Evolutionary conservation across 441 rosid species (phyloP).

Genomic region (Gossypium davidsonii): DNA sequence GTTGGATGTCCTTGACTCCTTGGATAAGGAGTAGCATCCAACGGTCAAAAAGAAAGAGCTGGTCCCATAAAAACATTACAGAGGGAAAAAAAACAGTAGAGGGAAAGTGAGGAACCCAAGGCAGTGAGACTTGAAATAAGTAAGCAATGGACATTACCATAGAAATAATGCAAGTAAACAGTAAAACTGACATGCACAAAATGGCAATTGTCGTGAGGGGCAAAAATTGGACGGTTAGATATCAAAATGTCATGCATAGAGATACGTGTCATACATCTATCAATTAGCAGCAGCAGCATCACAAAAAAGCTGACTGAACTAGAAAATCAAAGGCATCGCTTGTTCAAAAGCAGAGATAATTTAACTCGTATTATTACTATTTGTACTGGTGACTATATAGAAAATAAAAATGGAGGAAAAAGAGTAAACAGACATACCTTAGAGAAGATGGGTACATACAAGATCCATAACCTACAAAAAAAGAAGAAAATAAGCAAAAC

Average conservation of each 20-base stretch:
- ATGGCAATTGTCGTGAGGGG: neutral
- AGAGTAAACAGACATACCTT: slow-evolving; percentile 35
- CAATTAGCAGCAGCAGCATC: neutral
- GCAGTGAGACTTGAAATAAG: slow-evolving; percentile 2
- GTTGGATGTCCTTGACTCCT: neutral
- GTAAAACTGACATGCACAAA: neutral
- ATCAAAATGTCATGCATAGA: neutral
- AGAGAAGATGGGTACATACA: slow-evolving; percentile 76
- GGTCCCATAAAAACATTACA: neutral
- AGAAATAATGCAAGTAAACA: neutral
- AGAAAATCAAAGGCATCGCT: neutral
- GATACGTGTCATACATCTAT: neutral
- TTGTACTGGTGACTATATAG: neutral
- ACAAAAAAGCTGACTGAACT: neutral
- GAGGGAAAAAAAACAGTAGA: neutral
- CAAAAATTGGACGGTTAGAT: neutral
- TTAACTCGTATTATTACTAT: neutral
- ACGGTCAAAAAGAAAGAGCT: neutral
- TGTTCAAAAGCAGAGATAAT: neutral
- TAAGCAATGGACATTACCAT: neutral
- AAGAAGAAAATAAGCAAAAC: neutral
- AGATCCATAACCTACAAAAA: slow-evolving; percentile 74
- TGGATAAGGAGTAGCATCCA: neutral
- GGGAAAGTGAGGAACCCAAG: slow-evolving; percentile 5
- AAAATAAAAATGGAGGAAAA: neutral